Evolutionary conservation across 495 filamentous ascomycete genomes (phyloP), one percentile per base, ranked within the genome.

Genomic region (Talaromyces adpressus): DNA sequence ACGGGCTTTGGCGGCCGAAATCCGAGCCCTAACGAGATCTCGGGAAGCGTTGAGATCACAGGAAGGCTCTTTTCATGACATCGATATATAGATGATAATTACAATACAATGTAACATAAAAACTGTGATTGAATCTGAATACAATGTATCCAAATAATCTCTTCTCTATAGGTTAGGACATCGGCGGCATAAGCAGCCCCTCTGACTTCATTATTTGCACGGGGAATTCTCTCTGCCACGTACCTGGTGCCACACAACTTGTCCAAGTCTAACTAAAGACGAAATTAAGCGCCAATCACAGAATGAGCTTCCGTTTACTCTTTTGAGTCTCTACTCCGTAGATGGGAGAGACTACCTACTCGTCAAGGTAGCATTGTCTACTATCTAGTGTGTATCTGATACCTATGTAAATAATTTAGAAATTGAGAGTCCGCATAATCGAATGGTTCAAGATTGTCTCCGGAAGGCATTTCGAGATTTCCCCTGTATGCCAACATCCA

Each of bases 401-500:
- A 49, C 22, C n/a, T 20, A 49, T 18, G 16, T 49, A 49, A 1
- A 49, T 49, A 16, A 49, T 20, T 49, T 6, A 18, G 1, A 2
- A 12, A 8, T 20, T 6, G n/a, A 6, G 14, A 16, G 14, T 41
- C 18, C 22, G n/a, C 45, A 6, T 49, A 14, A 20, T 20, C n/a
- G 8, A 49, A 49, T 49, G 11, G 8, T 27, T 56, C 12, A 27
- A 8, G 20, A 25, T 25, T 6, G 20, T 53, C 16, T 47, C 18
- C 58, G 65, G 66, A 89, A 89, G 68, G 81, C 74, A 68, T 83
- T 80, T 63, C 84, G 79, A 49, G 76, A 74, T 67, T 85, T 52
- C 12, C 89, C 88, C 66, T 72, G 77, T 4, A 86, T 75, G 16
- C 86, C 87, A 62, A 92, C 89, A 65, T 91, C 81, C 29, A 91